Percentiles rank a stretch among this genome's conserved stretches.
Evolutionary conservation across 192 early-diverging fungal species (phyloP).

Genomic region (Globomyces pollinis-pini): DNA sequence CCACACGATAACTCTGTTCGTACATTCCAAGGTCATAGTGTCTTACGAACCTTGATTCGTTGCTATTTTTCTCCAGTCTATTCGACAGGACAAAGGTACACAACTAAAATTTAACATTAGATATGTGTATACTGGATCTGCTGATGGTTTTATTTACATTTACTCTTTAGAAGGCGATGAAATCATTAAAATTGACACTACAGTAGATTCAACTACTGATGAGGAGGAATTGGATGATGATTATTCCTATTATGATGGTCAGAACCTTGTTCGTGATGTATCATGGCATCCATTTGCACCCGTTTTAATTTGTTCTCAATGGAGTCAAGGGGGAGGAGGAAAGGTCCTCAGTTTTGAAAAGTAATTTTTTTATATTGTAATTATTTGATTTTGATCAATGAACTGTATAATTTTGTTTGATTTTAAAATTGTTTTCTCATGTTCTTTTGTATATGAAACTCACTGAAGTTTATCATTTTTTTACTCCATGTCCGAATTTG

Average conservation of each 20-base stretch:
- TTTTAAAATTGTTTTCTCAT: too few species aligned
- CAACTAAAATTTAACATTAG: too few species aligned
- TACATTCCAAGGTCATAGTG: slow-evolving; percentile 53
- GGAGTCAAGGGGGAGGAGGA: slow-evolving; percentile 3
- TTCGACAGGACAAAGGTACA: slow-evolving; percentile 45
- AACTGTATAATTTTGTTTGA: too few species aligned
- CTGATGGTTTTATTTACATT: slow-evolving; percentile 50
- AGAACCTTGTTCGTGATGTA: slow-evolving; percentile 36
- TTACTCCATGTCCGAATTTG: too few species aligned
- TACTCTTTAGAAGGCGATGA: slow-evolving; percentile 10
- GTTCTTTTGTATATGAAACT: too few species aligned
- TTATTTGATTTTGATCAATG: too few species aligned
- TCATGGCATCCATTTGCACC: slow-evolving; percentile 48
- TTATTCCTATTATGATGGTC: background rate
- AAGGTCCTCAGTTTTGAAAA: too few species aligned
- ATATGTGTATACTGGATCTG: slow-evolving; percentile 57
- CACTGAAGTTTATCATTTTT: too few species aligned
- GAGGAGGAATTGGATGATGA: background rate
- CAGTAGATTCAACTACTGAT: background rate
- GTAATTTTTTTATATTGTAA: too few species aligned
- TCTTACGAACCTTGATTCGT: slow-evolving; percentile 60
- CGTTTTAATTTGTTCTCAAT: slow-evolving; percentile 27
- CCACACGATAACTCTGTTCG: slow-evolving; percentile 48
- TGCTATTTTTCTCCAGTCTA: slow-evolving; percentile 57
- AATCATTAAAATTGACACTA: background rate